phyloP scores from a whole-genome alignment of 106 monocot genomes.

The Allium cepa region DNA sequence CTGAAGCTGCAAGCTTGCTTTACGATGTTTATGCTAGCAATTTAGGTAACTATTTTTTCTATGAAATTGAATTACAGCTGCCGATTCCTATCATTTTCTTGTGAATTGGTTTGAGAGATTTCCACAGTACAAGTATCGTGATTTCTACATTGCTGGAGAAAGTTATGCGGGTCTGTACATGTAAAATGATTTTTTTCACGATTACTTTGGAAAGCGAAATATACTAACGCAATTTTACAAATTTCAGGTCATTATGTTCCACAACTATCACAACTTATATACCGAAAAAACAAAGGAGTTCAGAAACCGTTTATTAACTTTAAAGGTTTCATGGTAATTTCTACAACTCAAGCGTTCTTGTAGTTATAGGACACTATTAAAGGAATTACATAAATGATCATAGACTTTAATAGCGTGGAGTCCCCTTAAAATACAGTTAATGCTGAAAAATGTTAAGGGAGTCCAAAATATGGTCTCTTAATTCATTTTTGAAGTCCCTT shows the following conservation, averaged over 20 bases:
- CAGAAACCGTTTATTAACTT: conserved; percentile 73
- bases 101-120: conserved; percentile 88
- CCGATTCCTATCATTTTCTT: conserved; percentile 70
- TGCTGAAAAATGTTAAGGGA: no score
- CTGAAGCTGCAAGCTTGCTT: no score
- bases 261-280: conserved; percentile 70
- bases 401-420: no score
- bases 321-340: conserved; percentile 90
- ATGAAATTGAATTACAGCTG: conserved; percentile 19
- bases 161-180: conserved; percentile 70
- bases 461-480: no score
- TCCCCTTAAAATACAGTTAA: no score
- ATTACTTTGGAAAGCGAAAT: no score
- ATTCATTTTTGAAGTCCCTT: no score
- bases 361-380: no score
- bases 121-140: conserved; percentile 81
- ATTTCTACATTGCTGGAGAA: conserved; percentile 94
- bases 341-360: neutral
- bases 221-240: no score
- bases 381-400: no score
- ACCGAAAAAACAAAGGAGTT: conserved; percentile 51
- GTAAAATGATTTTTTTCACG: no score
- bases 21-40: neutral
- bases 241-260: conserved; percentile 94
- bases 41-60: neutral